phyloP scores from a whole-genome alignment of 2,329 filamentous ascomycete species.

The Colletotrichum nymphaeae region DNA sequence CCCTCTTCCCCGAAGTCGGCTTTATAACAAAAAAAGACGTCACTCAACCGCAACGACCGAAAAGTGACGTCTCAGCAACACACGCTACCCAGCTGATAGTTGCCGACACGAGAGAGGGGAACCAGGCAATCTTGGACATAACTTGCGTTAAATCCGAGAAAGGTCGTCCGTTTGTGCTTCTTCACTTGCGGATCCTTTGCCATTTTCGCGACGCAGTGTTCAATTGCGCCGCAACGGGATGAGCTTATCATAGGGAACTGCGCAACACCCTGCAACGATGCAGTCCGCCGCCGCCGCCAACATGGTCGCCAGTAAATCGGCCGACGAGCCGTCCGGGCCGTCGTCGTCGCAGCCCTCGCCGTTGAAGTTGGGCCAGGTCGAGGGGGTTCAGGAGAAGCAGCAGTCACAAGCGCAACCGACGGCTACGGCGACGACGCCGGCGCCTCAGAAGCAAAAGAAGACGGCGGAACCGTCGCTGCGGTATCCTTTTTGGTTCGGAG shows the following conservation, averaged over 20 bases:
- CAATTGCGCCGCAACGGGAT: slow-evolving; percentile 28
- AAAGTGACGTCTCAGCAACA: slow-evolving; percentile 7
- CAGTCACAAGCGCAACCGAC: slow-evolving; percentile 25
- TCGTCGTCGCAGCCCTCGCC: slow-evolving; percentile 12
- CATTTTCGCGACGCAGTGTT: slow-evolving; percentile 3
- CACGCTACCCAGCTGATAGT: background rate
- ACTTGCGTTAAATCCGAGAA: background rate
- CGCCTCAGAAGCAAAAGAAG: slow-evolving; percentile 40
- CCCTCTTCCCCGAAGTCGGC: slow-evolving; percentile 20
- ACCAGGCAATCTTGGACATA: slow-evolving; percentile 1
- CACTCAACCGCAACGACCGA: background rate
- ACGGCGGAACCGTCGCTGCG: slow-evolving; percentile 56
- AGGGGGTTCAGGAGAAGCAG: slow-evolving; percentile 12
- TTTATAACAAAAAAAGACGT: slow-evolving; percentile 14
- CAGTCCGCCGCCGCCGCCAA: slow-evolving; percentile 36
- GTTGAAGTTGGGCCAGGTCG: slow-evolving; percentile 11
- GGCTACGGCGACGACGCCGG: background rate
- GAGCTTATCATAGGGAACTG: slow-evolving; percentile 5
- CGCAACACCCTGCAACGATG: slow-evolving; percentile 40
- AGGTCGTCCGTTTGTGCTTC: background rate
- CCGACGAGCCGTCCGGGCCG: slow-evolving; percentile 8
- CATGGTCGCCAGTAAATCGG: slow-evolving; percentile 18
- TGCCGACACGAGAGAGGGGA: background rate
- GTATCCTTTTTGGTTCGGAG: slow-evolving; percentile 97
- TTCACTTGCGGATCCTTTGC: too few species aligned